Percentiles rank a stretch among this genome's conserved stretches.
Evolutionary conservation across 495 filamentous ascomycete genomes (phyloP).

Genomic region (Massariosphaeria phaeospora): DNA sequence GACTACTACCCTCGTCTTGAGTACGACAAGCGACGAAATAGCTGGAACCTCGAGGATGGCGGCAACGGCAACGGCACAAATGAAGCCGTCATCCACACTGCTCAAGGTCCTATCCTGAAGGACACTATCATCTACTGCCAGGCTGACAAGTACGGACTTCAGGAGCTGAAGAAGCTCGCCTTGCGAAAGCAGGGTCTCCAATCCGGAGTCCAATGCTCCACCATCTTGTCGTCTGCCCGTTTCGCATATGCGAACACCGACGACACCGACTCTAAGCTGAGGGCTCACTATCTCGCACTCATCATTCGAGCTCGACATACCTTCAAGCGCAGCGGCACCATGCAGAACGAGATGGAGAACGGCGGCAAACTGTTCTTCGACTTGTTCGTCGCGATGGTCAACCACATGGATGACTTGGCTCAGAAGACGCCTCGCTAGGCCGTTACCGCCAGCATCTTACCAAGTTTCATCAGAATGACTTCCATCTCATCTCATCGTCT

Average conservation of each 20-base stretch:
- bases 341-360: constrained; percentile 90
- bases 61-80: constrained; percentile 23
- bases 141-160: constrained; percentile 73
- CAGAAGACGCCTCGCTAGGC: constrained; percentile 20
- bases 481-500: constrained; percentile 33
- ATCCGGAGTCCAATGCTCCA: constrained; percentile 73
- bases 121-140: constrained; percentile 91
- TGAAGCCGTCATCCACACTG: constrained; percentile 34
- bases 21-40: constrained; percentile 41
- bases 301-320: constrained; percentile 79
- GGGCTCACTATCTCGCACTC: constrained; percentile 86
- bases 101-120: constrained; percentile 23
- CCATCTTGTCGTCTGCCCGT: constrained; percentile 75
- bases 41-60: constrained; percentile 40
- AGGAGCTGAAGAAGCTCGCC: constrained; percentile 74
- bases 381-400: constrained; percentile 86
- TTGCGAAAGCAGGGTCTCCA: constrained; percentile 80
- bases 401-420: constrained; percentile 57
- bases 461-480: constrained; percentile 19
- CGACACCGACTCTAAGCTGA: constrained; percentile 78
- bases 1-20: constrained; percentile 67
- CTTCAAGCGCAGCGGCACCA: constrained; percentile 92
- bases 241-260: constrained; percentile 87
- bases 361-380: constrained; percentile 88
- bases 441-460: constrained; percentile 32